A percentile compares a stretch with the other conserved stretches of the same genome.
phyloP scores from a whole-genome alignment of 257 asterid genomes.

The Ballota nigra region DNA sequence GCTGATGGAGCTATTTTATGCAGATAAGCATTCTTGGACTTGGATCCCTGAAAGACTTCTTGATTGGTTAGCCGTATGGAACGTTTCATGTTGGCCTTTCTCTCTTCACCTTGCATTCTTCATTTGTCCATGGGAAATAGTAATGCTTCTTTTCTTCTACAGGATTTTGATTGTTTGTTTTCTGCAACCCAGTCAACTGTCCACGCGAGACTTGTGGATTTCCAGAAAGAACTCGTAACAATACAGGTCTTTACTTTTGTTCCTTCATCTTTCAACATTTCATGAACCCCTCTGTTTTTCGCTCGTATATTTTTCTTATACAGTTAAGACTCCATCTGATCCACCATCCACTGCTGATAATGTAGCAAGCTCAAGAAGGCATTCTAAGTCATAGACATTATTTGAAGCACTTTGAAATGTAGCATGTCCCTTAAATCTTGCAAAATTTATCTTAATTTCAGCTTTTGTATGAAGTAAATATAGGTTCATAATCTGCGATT shows the following conservation, averaged over 20 bases:
- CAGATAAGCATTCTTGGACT: constrained; percentile 74
- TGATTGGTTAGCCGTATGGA: constrained; percentile 94
- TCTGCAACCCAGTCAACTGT: constrained; percentile 71
- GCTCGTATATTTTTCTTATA: not conserved
- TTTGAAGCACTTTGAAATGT: not conserved
- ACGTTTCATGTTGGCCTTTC: constrained; percentile 7
- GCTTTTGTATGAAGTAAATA: constrained; percentile 7
- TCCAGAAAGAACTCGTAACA: constrained; percentile 65
- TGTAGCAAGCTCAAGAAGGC: constrained; percentile 2
- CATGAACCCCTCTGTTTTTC: not conserved
- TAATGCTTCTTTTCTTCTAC: constrained; percentile 28
- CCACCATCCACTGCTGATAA: not conserved
- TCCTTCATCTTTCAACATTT: constrained; percentile 4
- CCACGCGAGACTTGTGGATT: constrained; percentile 71
- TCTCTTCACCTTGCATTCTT: constrained; percentile 12
- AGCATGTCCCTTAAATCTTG: not conserved
- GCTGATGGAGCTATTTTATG: constrained; percentile 87
- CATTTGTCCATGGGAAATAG: constrained; percentile 8
- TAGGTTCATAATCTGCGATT: not conserved
- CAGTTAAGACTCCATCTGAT: not conserved
- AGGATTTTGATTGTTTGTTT: constrained; percentile 78
- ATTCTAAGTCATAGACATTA: not conserved
- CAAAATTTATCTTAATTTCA: constrained; percentile 3
- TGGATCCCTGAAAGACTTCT: constrained; percentile 87
- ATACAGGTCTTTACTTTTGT: constrained; percentile 48